These are phyloP conservation scores for Colletotrichum sp. DNA, from an alignment of 2,329 filamentous ascomycete species.

Conservation along the genomic window DNA sequence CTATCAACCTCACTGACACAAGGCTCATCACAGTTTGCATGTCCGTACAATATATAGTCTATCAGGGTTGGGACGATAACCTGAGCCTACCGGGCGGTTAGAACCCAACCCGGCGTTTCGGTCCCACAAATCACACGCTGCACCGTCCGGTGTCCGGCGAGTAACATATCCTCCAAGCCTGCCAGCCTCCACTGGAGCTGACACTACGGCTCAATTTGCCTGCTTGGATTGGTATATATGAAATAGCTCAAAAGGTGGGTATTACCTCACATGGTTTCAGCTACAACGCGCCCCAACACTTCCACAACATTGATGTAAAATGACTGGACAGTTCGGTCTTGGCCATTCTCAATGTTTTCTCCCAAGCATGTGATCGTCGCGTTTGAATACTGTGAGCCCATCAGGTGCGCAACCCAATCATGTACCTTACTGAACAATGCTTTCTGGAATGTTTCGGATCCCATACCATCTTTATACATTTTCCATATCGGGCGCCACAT, in stretches of 20 bases:
- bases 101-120: background rate
- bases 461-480: background rate
- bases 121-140: background rate
- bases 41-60: background rate
- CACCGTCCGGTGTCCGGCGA: background rate
- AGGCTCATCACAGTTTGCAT: background rate
- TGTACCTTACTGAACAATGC: background rate
- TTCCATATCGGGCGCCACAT: background rate
- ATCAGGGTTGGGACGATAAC: background rate
- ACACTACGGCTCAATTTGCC: background rate
- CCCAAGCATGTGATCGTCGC: background rate
- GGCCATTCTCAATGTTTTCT: background rate
- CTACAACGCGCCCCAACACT: background rate
- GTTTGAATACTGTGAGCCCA: background rate
- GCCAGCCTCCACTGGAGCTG: background rate
- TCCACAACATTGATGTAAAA: background rate
- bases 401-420: background rate
- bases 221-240: background rate
- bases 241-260: background rate
- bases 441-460: background rate
- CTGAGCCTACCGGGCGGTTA: background rate
- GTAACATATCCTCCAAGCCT: background rate
- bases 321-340: background rate
- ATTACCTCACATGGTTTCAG: background rate
- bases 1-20: background rate